Percentiles rank a stretch among this genome's conserved stretches.
Evolutionary conservation across 768 basidiomycete species (phyloP).

Genomic region (Mycena filopes): DNA sequence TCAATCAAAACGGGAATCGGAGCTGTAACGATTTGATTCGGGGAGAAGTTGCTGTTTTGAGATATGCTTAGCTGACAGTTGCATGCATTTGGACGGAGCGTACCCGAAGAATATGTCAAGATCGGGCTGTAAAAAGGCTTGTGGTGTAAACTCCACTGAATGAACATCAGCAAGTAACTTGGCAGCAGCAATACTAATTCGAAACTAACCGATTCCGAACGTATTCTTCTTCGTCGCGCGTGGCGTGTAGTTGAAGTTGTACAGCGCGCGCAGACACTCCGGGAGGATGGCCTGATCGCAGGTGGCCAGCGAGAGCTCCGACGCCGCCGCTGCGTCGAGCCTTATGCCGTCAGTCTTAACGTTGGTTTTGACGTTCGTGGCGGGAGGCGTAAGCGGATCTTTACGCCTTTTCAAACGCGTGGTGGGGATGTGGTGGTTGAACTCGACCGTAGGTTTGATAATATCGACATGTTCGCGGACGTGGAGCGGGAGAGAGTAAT

Average conservation of each 20-base stretch:
- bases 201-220: conserved; percentile 49
- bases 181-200: no score
- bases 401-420: conserved; percentile 28
- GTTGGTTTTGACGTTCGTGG: conserved; percentile 35
- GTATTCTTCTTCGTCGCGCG: conserved; percentile 44
- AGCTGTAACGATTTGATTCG: conserved; percentile 41
- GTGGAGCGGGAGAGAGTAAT: conserved; percentile 53
- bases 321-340: conserved; percentile 11
- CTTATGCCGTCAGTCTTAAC: conserved; percentile 29
- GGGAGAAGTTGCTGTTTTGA: conserved; percentile 46
- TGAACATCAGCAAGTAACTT: no score
- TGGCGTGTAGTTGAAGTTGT: conserved; percentile 47
- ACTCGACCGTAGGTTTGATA: conserved; percentile 58
- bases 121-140: conserved; percentile 48
- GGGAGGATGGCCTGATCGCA: conserved; percentile 54
- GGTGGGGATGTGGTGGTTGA: conserved; percentile 39
- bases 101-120: conserved; percentile 38
- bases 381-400: background rate
- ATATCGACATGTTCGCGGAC: conserved; percentile 52
- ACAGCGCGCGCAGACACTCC: conserved; percentile 52
- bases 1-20: conserved; percentile 49
- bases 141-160: conserved; percentile 54
- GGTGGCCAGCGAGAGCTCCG: conserved; percentile 29
- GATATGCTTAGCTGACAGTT: background rate
- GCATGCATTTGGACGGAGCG: background rate